Conservation (phyloP, 257 asterid species). For the Coffea canephora region DNA sequence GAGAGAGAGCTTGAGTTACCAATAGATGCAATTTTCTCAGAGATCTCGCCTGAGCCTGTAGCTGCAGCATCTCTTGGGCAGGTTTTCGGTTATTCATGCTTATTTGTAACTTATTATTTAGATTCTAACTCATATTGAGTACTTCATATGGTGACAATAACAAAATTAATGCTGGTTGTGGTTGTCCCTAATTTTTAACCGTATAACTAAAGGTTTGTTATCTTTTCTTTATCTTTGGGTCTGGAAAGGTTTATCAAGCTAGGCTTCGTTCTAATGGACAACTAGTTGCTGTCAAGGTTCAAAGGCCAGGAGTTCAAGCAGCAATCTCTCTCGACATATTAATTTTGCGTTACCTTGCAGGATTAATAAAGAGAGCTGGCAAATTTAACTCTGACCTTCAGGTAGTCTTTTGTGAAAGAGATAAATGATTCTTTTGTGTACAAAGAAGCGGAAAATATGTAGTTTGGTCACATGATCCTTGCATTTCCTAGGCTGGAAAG, state of each 20-base stretch:
- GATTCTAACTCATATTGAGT: neutral
- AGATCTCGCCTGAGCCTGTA: slow-evolving; percentile 91
- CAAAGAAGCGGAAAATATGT: neutral
- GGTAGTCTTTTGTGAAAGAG: slow-evolving; percentile 35
- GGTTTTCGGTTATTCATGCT: slow-evolving; percentile 35
- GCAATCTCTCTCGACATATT: slow-evolving; percentile 90
- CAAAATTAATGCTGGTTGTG: neutral
- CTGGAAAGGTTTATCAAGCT: slow-evolving; percentile 88
- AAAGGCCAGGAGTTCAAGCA: slow-evolving; percentile 97
- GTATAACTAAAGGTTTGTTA: neutral
- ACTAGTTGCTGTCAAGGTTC: slow-evolving; percentile 93
- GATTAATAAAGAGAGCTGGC: slow-evolving; percentile 68
- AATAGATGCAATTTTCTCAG: slow-evolving; percentile 75
- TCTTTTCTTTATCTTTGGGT: neutral
- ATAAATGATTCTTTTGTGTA: slow-evolving; percentile 18
- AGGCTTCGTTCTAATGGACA: slow-evolving; percentile 76
- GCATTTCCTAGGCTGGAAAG: neutral
- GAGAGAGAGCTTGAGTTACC: slow-evolving; percentile 87
- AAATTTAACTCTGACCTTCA: slow-evolving; percentile 87
- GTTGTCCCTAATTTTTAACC: neutral
- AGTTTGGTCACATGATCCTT: neutral
- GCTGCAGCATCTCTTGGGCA: slow-evolving; percentile 99
- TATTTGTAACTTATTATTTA: slow-evolving; percentile 13
- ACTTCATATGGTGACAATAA: neutral
- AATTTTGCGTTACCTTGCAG: slow-evolving; percentile 83